A percentile compares a stretch with the other conserved stretches of the same genome.
phyloP scores from a whole-genome alignment of 1,139 yeast species.

The Suhomyces wounanorum region DNA sequence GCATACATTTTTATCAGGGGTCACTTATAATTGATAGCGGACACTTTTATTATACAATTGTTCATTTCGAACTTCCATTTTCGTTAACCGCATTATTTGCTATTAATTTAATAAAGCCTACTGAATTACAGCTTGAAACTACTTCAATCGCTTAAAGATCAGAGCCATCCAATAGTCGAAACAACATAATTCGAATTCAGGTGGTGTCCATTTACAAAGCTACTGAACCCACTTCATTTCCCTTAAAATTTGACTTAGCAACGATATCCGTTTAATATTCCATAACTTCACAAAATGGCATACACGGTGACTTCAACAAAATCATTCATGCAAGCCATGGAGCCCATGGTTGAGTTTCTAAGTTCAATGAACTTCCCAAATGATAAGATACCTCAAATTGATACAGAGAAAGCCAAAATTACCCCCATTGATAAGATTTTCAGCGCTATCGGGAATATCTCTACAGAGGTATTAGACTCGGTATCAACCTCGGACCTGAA shows the following conservation, averaged over 20 bases:
- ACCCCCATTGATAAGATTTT: slow-evolving; percentile 33
- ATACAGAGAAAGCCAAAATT: slow-evolving; percentile 32
- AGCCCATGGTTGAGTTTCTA: slow-evolving; percentile 55
- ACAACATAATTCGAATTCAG: too few relatives aligned
- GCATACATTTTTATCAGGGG: neutral
- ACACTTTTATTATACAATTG: too few relatives aligned
- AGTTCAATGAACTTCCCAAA: slow-evolving; percentile 21
- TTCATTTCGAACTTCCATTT: neutral
- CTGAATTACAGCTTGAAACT: too few relatives aligned
- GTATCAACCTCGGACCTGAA: slow-evolving; percentile 17
- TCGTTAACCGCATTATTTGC: neutral
- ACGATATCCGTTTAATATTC: too few relatives aligned
- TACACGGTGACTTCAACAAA: slow-evolving; percentile 63
- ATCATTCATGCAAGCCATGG: slow-evolving; percentile 80
- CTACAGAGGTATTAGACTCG: slow-evolving; percentile 35
- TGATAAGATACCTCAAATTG: slow-evolving; percentile 34
- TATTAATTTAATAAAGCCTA: too few relatives aligned
- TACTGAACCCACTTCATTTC: too few relatives aligned
- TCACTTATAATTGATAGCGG: neutral
- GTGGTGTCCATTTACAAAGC: too few relatives aligned
- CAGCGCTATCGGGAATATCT: slow-evolving; percentile 32
- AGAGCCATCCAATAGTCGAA: too few relatives aligned
- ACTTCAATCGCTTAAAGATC: too few relatives aligned
- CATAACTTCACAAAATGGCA: slow-evolving; percentile 25
- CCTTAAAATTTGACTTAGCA: too few relatives aligned